Conservation (phyloP, 805 yeast genomes). For the Myxozyma monticola region DNA sequence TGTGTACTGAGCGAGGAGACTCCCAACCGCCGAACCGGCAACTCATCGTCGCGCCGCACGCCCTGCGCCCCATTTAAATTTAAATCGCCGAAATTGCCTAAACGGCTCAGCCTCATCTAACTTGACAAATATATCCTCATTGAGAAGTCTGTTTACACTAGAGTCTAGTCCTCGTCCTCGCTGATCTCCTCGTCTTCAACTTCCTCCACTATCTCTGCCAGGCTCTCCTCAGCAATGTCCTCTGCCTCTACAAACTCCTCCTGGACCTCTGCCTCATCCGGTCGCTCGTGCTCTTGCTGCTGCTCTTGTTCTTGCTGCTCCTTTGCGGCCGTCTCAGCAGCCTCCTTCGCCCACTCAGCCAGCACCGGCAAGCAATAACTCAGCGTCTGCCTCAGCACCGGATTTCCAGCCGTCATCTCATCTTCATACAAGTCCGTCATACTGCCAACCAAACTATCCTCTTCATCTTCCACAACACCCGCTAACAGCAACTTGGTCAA, state of each 20-base stretch:
- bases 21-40: no score
- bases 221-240: not conserved
- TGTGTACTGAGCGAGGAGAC: no score
- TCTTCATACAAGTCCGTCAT: constrained; percentile 56
- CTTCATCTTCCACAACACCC: constrained; percentile 69
- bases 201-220: not conserved
- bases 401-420: constrained; percentile 62
- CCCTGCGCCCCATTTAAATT: no score
- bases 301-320: constrained; percentile 23
- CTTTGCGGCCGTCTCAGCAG: constrained; percentile 37
- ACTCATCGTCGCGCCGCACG: no score
- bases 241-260: not conserved
- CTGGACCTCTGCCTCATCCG: not conserved
- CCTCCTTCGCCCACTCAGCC: constrained; percentile 15
- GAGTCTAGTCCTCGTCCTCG: not conserved
- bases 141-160: no score
- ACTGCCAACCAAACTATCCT: constrained; percentile 33
- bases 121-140: no score
- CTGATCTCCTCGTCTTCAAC: not conserved
- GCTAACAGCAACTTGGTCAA: constrained; percentile 78
- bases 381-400: constrained; percentile 71
- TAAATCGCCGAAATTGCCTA: no score
- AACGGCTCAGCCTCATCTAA: no score
- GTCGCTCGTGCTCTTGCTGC: no score
- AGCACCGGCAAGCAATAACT: constrained; percentile 81